Percentiles rank a stretch among this genome's conserved stretches.
Evolutionary conservation across 225 moss, liverwort and hornwort genomes (phyloP).

Genomic region (Rhytidiadelphus loreus): DNA sequence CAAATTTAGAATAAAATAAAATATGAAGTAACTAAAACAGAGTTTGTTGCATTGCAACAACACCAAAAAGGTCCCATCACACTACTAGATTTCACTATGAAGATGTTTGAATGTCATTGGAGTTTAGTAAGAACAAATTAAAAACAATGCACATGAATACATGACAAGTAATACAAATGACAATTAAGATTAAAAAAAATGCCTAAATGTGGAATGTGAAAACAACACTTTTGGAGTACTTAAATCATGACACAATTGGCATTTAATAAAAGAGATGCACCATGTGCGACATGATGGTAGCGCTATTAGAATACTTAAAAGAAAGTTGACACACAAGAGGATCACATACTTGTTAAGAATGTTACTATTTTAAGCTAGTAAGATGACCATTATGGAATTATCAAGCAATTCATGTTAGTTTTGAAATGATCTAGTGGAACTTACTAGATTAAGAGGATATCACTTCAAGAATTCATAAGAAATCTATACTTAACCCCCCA

Average conservation of each 20-base stretch:
- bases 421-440: background rate
- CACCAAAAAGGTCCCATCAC: background rate
- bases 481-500: fast-evolving
- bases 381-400: too few relatives aligned
- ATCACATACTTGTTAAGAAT: background rate
- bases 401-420: background rate
- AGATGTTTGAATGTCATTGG: background rate
- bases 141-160: background rate
- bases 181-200: background rate
- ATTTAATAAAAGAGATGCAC: background rate
- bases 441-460: background rate
- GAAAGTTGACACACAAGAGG: fast-evolving
- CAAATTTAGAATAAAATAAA: background rate
- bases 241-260: background rate
- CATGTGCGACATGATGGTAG: background rate
- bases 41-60: background rate
- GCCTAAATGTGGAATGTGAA: background rate
- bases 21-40: background rate
- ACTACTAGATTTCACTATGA: fast-evolving
- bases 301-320: background rate
- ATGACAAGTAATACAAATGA: background rate
- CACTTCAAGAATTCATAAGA: background rate
- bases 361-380: background rate
- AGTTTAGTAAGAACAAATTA: background rate
- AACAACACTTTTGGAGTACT: background rate